Base-by-base conservation (phyloP, 768 basidiomycete species). In the Gymnopilus dilepis region DNA sequence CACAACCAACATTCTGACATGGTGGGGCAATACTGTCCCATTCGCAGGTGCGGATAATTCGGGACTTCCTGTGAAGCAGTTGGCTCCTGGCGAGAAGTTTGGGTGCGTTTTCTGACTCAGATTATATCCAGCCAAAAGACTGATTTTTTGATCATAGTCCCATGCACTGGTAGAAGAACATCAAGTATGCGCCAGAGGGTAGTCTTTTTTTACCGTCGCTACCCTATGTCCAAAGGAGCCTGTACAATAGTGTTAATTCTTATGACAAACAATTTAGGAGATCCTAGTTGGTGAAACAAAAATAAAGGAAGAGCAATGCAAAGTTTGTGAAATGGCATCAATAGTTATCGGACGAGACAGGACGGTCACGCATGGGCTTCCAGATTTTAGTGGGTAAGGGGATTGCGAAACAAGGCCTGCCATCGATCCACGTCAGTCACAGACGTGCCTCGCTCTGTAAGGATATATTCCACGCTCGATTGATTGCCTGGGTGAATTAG, bases 1-100 rank as follows among this genome's bases (percentile, higher is more conserved):
- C 8, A 38, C 38, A 26, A 69, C 56, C 15, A 77, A 62, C 30
- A 69, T 79, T 24, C 26, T 40, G 1, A 60, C 47, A 12, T 80
- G 78, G 77, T 78, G 77, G 76, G 77, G 76, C 7, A 64, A 66
- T 54, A 67, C 64, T 43, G 64, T 64, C 12, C 66, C 62, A 26
- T 67, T 67, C 19, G 43, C 19, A 0, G 63, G 63, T 38, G 66
- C 62, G 8, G 66, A 67, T 31, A 34, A 47, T 17, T 15, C 24
- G 6, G 66, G 62, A 22, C 61, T 58, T 15, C 66, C 66, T 3
- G 60, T 67, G 28, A 52, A 54, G n/a, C 12, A 45, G 8, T 63
- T 67, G 8, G 60, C 58, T 12, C 62, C 66, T 24, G 66, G 66
- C 12, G 26, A 64, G 50, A 64, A 61, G 21, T 67, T 64, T 38